Conservation (phyloP, 108 stramenopile genomes). For the Nitzschia palea region DNA sequence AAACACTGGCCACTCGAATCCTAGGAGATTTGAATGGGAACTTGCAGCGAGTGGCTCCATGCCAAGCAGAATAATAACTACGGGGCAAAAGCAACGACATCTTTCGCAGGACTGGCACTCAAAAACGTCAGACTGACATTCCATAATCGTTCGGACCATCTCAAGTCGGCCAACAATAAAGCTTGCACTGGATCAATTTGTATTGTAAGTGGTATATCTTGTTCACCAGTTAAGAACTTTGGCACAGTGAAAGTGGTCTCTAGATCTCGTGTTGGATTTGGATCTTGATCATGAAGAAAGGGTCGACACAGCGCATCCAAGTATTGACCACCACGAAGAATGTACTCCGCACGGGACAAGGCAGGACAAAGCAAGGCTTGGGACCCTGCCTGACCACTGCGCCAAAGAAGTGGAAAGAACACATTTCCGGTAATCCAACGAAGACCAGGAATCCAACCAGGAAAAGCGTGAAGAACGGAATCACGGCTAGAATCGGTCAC, state of each 20-base stretch:
- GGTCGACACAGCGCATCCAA: slow-evolving; percentile 3
- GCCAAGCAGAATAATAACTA: neutral
- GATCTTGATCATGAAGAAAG: neutral
- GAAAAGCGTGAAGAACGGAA: neutral
- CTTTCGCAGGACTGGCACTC: neutral
- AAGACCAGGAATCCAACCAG: neutral
- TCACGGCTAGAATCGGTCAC: neutral
- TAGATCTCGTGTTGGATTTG: neutral
- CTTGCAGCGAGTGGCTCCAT: neutral
- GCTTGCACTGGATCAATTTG: slow-evolving; percentile 1
- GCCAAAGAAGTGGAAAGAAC: neutral
- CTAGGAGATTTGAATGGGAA: neutral
- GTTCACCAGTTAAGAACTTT: neutral
- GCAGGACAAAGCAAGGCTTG: slow-evolving; percentile 1
- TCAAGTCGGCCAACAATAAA: neutral
- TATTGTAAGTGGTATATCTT: neutral
- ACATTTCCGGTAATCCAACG: neutral
- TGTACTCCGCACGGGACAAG: neutral
- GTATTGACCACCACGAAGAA: slow-evolving; percentile 1
- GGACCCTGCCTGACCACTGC: neutral
- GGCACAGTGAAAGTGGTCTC: neutral
- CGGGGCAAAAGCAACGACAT: neutral
- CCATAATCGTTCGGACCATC: slow-evolving; percentile 6
- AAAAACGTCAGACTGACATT: slow-evolving; percentile 1
- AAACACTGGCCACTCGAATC: neutral